Evolutionary conservation across 2,329 filamentous ascomycete genomes (phyloP).

Genomic region (Penicillium sp.): DNA sequence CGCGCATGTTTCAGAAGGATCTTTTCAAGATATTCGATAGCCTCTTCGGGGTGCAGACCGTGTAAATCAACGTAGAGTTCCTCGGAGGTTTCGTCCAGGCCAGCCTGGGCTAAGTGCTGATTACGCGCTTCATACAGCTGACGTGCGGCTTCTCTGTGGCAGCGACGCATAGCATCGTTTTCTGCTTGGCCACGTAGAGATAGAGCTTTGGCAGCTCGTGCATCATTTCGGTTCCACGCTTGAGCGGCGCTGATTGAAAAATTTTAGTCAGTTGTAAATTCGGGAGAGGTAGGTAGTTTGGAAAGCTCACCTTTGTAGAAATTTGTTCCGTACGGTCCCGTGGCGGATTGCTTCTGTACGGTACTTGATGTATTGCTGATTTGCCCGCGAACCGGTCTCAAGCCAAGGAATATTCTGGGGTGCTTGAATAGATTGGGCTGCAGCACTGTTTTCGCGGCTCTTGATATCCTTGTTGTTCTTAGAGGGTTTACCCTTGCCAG

Average conservation of each 20-base stretch:
- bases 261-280: neutral
- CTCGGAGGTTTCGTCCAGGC: conserved; percentile 49
- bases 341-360: conserved; percentile 96
- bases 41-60: conserved; percentile 97
- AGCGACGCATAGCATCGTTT: conserved; percentile 96
- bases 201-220: conserved; percentile 89
- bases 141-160: conserved; percentile 87
- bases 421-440: conserved; percentile 78
- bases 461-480: conserved; percentile 62
- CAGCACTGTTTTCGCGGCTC: conserved; percentile 73
- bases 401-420: conserved; percentile 96
- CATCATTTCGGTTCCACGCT: conserved; percentile 98
- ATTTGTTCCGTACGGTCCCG: conserved; percentile 93
- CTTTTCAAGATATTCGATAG: conserved; percentile 87
- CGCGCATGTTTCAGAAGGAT: conserved; percentile 80
- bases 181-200: conserved; percentile 93
- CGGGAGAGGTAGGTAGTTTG: neutral
- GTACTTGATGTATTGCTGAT: conserved; percentile 92
- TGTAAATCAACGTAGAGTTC: conserved; percentile 96
- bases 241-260: conserved; percentile 72
- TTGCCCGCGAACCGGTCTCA: conserved; percentile 86
- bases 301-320: conserved; percentile 77
- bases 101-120: conserved; percentile 56
- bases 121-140: conserved; percentile 94
- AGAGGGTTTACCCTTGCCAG: conserved; percentile 54